A percentile compares a stretch with the other conserved stretches of the same genome.
Evolutionary conservation across 306 rosid species (phyloP).

Genomic region (Rosa rugosa): DNA sequence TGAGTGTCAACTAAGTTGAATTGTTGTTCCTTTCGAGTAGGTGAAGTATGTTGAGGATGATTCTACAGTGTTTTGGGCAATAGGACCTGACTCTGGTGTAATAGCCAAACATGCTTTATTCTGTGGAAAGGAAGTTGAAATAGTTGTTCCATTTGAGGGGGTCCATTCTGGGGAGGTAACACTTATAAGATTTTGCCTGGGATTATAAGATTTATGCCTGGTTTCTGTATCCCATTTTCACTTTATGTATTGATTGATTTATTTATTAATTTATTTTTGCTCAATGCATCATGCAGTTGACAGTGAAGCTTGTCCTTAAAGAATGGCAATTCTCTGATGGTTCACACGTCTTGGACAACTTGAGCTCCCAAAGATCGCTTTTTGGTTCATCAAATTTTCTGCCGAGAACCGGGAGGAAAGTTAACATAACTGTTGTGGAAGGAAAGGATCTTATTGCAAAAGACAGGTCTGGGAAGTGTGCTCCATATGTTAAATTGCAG

Average conservation of each 20-base stretch:
- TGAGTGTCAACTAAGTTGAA: constrained; percentile 27
- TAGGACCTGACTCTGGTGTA: constrained; percentile 78
- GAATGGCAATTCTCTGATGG: constrained; percentile 98
- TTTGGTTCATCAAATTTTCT: constrained; percentile 68
- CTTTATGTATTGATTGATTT: constrained; percentile 3
- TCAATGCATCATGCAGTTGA: constrained; percentile 56
- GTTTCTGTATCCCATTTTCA: neutral
- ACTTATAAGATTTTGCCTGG: no score
- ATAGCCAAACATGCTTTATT: constrained; percentile 66
- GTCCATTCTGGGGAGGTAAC: constrained; percentile 77
- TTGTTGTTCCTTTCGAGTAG: constrained; percentile 43
- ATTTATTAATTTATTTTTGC: constrained; percentile 8
- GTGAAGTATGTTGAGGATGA: constrained; percentile 87
- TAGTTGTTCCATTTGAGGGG: constrained; percentile 95
- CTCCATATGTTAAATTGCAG: constrained; percentile 72
- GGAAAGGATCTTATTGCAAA: constrained; percentile 70
- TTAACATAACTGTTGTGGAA: constrained; percentile 62
- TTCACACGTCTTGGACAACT: constrained; percentile 57
- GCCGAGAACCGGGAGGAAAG: constrained; percentile 82
- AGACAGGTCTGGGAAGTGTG: constrained; percentile 71
- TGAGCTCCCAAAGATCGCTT: constrained; percentile 45
- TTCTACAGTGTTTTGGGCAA: constrained; percentile 85
- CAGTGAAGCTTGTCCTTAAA: constrained; percentile 66
- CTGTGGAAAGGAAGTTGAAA: constrained; percentile 85
- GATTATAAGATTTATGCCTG: neutral